Base-by-base conservation (phyloP, 768 basidiomycete genomes). In the Boletus reticulatus region DNA sequence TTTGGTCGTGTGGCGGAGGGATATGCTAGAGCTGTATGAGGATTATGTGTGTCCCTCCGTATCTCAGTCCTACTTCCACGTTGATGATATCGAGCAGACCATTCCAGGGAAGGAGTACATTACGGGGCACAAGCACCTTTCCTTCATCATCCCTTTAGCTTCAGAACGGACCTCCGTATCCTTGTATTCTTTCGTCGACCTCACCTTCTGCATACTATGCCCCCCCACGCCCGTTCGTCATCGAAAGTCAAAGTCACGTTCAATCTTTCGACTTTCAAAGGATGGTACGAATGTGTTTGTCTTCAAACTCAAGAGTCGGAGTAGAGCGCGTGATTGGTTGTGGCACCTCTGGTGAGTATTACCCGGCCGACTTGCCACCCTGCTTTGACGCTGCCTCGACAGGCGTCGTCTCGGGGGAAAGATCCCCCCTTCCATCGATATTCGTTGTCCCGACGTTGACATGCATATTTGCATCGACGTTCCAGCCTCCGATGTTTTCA, bases 281-380 rank as follows among this genome's bases (percentile, higher is more conserved):
- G 80, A 82, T 56, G 92, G 94, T 6, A 91, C 87, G 0, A 88
- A 93, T 59, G 81, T 96, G 27, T 96, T 94, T 68, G 78, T 96
- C 29, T 90, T 95, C 71, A 95, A 96, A 64, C 63, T 78, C 17
- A 91, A 88, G 67, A 85, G 84, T 58, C 82, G 90, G 29, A 85
- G 88, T 6, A 77, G 92, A 49, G 87, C 90, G 2, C 78, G 83
- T 38, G 94, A 97, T 69, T 98, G 95, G 95, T 77, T 84, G 43
- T 97, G 94, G 94, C 80, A 83, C 50, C 74, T 97, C 44, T 94
- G 92, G 94, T 87, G 61, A 52, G 73, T 52, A 50, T 31, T 37
- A 7, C n/a, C 41, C 19, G 3, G 22, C 16, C 41, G n/a, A 43
- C 31, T 32, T 16, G 10, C 17, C 14, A 42, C 19, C n/a, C 34